A percentile compares a stretch with the other conserved stretches of the same genome.
These are phyloP conservation scores for Proteromonas lacertae DNA, from an alignment of 352 stramenopile species.

Conservation along the genomic window DNA sequence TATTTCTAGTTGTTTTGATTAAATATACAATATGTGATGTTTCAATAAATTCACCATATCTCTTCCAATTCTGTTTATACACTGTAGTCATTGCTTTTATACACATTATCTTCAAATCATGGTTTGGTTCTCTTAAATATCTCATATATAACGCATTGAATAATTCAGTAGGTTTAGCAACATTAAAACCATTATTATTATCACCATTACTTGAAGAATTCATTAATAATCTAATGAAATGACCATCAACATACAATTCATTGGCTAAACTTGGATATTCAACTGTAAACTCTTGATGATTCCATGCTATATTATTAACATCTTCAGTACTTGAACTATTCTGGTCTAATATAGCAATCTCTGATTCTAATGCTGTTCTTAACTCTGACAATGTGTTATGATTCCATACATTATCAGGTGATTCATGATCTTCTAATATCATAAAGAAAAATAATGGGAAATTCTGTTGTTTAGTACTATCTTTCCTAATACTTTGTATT, in stretches of 20 bases:
- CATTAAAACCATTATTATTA: background rate
- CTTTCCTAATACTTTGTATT: background rate
- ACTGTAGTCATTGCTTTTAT: too few relatives aligned
- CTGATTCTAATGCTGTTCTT: conserved; percentile 24
- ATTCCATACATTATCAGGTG: conserved; percentile 69
- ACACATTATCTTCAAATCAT: too few relatives aligned
- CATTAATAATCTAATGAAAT: conserved; percentile 40
- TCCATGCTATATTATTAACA: conserved; percentile 50
- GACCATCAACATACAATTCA: conserved; percentile 42
- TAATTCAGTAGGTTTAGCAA: too few relatives aligned
- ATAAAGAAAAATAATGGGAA: conserved; percentile 73
- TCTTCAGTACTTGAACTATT: conserved; percentile 30
- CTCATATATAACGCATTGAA: too few relatives aligned
- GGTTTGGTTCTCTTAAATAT: too few relatives aligned
- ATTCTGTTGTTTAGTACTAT: conserved; percentile 24
- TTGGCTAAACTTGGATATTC: conserved; percentile 38
- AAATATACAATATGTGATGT: too few relatives aligned
- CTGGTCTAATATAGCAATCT: conserved; percentile 31
- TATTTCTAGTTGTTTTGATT: too few relatives aligned
- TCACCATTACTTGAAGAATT: conserved; percentile 9
- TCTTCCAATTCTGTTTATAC: too few relatives aligned
- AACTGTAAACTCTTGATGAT: conserved; percentile 69
- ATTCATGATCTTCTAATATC: conserved; percentile 45
- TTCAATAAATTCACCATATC: too few relatives aligned
- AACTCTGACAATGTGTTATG: conserved; percentile 43